A percentile compares a stretch with the other conserved stretches of the same genome.
Conservation (phyloP, 768 basidiomycete genomes). For the Lactifluus rugatus region DNA sequence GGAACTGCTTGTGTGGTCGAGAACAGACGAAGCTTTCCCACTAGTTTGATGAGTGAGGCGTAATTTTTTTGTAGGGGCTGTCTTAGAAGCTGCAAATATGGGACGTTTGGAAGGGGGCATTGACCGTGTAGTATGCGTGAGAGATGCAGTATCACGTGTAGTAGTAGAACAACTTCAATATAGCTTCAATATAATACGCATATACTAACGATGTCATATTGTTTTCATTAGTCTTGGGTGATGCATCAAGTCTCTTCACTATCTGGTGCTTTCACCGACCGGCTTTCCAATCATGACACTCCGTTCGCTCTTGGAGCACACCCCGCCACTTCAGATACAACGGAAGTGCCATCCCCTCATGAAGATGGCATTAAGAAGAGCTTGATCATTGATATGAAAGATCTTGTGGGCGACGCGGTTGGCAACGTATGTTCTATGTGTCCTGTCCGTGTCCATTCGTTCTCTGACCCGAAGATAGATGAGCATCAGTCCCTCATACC, state of each 20-base stretch:
- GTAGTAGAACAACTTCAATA: no score
- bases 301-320: background rate
- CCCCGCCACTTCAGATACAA: background rate
- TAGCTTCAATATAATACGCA: no score
- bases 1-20: background rate
- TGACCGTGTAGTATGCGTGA: background rate
- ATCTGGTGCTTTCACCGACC: background rate
- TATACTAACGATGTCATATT: background rate
- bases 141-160: background rate
- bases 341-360: constrained; percentile 22
- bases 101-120: constrained; percentile 13
- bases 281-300: background rate
- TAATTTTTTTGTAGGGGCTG: background rate
- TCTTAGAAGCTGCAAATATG: background rate
- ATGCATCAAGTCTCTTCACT: background rate
- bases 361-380: constrained; percentile 54
- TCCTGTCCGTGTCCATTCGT: background rate
- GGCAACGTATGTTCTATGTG: constrained; percentile 54
- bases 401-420: constrained; percentile 69
- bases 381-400: constrained; percentile 72
- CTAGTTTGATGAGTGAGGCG: background rate
- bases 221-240: no score
- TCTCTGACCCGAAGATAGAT: constrained; percentile 38
- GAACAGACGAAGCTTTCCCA: background rate
- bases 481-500: constrained; percentile 82